Evolutionary conservation across 2,329 filamentous ascomycete species (phyloP).

Genomic region (Clarireedia sp.): DNA sequence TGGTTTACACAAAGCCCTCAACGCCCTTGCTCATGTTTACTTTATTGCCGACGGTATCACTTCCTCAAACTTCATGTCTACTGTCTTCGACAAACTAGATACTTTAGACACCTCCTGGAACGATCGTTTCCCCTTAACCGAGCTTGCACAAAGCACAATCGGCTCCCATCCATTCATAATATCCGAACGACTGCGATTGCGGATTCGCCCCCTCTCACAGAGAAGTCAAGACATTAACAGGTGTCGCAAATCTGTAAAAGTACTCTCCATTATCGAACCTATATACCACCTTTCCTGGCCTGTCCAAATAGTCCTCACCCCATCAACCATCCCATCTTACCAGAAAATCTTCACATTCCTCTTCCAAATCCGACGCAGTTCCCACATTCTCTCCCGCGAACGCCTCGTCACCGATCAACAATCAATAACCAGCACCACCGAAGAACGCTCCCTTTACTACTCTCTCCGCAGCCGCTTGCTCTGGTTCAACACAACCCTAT

Average conservation of each 20-base stretch:
- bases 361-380: conserved; percentile 67
- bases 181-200: conserved; percentile 53
- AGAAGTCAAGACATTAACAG: conserved; percentile 37
- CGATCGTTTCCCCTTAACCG: conserved; percentile 73
- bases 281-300: conserved; percentile 62
- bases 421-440: conserved; percentile 32
- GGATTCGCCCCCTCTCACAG: conserved; percentile 35
- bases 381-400: conserved; percentile 54
- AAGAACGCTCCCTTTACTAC: conserved; percentile 45
- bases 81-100: conserved; percentile 71
- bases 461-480: conserved; percentile 60
- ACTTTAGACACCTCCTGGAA: conserved; percentile 56
- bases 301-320: conserved; percentile 64
- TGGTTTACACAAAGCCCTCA: conserved; percentile 56
- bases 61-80: conserved; percentile 56
- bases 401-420: conserved; percentile 37
- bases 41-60: conserved; percentile 67
- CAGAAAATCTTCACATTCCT: conserved; percentile 67
- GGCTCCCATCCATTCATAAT: conserved; percentile 45
- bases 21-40: conserved; percentile 64
- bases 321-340: conserved; percentile 56
- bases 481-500: conserved; percentile 70
- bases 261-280: conserved; percentile 55
- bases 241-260: conserved; percentile 50
- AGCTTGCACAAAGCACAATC: conserved; percentile 67